A percentile compares a stretch with the other conserved stretches of the same genome.
Evolutionary conservation across 345 rosid species (phyloP).

Genomic region (Ceriops decandra): DNA sequence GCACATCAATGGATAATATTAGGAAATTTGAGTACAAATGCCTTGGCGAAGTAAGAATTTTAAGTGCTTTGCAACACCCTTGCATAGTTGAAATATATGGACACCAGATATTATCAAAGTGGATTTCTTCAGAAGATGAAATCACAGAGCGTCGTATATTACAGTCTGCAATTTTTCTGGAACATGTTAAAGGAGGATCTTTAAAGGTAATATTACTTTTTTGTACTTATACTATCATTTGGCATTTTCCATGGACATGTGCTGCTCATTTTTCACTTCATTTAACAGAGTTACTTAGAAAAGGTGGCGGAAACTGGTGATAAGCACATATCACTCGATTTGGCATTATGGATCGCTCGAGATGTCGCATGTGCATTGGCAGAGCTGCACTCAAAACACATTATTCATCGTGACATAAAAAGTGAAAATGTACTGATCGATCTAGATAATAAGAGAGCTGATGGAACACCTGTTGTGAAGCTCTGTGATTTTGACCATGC

Average conservation of each 20-base stretch:
- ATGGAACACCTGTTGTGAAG: conserved; percentile 64
- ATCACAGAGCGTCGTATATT: conserved; percentile 45
- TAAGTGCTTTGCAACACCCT: conserved; percentile 71
- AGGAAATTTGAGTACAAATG: conserved; percentile 78
- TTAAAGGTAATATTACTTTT: conserved; percentile 49
- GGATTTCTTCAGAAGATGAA: conserved; percentile 61
- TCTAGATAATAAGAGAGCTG: conserved; percentile 49
- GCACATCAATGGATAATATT: conserved; percentile 50
- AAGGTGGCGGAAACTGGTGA: conserved; percentile 61
- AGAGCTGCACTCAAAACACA: conserved; percentile 80
- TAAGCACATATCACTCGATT: conserved; percentile 56
- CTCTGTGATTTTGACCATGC: conserved; percentile 97
- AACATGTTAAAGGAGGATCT: conserved; percentile 78
- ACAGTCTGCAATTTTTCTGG: conserved; percentile 78
- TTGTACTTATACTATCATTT: background rate
- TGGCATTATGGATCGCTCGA: conserved; percentile 65
- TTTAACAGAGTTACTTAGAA: conserved; percentile 59
- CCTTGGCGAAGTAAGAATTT: conserved; percentile 81
- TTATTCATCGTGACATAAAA: conserved; percentile 93
- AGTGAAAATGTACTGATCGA: conserved; percentile 92
- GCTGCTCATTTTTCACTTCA: conserved; percentile 5
- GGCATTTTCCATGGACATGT: background rate
- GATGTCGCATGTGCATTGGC: conserved; percentile 71
- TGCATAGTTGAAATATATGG: conserved; percentile 88
- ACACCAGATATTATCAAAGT: conserved; percentile 73